Evolutionary conservation across 345 rosid genomes (phyloP).

Genomic region (Durio zibethinus): DNA sequence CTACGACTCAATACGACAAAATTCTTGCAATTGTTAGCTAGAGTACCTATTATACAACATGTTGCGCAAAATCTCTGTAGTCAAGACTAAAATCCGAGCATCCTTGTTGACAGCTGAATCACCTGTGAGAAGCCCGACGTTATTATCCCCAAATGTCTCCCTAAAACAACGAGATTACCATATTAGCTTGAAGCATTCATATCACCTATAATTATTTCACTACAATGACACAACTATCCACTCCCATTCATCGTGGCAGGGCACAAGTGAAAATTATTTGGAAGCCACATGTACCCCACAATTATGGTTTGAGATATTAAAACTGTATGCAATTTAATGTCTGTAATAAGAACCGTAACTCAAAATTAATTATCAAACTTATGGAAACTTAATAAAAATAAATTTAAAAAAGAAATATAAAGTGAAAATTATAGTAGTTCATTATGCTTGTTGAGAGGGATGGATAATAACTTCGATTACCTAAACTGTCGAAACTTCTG

Average conservation of each 20-base stretch:
- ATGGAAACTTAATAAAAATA: not conserved
- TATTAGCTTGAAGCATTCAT: slow-evolving; percentile 8
- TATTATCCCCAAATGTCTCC: slow-evolving; percentile 86
- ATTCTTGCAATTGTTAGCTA: not conserved
- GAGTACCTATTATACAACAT: slow-evolving; percentile 89
- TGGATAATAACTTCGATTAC: slow-evolving; percentile 29
- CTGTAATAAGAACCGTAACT: not conserved
- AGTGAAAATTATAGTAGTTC: not conserved
- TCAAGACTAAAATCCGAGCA: slow-evolving; percentile 84
- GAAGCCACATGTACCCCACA: not conserved
- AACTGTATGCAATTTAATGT: not conserved
- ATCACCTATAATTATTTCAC: slow-evolving; percentile 1
- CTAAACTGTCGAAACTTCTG: slow-evolving; percentile 96
- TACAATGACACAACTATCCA: not conserved
- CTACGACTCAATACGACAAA: not conserved
- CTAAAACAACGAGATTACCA: slow-evolving; percentile 26
- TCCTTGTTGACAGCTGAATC: slow-evolving; percentile 83
- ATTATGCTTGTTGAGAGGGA: not conserved
- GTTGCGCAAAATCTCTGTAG: slow-evolving; percentile 92
- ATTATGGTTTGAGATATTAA: not conserved
- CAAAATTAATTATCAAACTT: not conserved
- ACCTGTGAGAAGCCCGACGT: slow-evolving; percentile 93
- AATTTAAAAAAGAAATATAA: not conserved
- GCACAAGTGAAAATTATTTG: not conserved
- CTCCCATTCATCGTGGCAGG: not conserved